Conservation (phyloP, 208 protist species). For the Trypanosoma conorhini region DNA sequence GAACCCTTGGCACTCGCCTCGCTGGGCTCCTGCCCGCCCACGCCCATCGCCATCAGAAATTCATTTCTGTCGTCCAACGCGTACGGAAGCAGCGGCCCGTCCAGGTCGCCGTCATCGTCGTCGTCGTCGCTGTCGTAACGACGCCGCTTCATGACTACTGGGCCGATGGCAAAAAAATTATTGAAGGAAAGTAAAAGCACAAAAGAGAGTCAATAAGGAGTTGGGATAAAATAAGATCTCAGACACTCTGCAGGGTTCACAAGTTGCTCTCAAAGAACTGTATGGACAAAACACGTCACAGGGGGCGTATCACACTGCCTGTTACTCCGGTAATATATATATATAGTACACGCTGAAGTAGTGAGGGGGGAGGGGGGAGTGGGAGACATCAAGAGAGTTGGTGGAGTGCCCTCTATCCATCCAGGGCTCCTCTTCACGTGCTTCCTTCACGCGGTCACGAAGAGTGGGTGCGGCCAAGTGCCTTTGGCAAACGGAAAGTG, state of each 20-base stretch:
- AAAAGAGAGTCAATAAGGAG: constrained; percentile 12
- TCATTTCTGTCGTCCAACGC: constrained; percentile 30
- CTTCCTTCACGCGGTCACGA: neutral
- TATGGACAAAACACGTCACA: neutral
- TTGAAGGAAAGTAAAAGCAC: neutral
- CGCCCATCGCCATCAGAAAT: constrained; percentile 35
- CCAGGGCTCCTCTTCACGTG: neutral
- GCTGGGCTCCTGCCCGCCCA: constrained; percentile 23
- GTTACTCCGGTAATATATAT: neutral
- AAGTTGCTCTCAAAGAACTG: neutral
- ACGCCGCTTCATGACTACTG: constrained; percentile 50
- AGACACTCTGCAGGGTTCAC: neutral
- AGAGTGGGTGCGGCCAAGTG: constrained; percentile 5
- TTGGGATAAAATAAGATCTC: neutral
- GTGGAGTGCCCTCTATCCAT: neutral
- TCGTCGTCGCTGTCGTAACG: constrained; percentile 83
- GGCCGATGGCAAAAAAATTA: constrained; percentile 4
- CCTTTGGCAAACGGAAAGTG: constrained; percentile 36
- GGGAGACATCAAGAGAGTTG: neutral
- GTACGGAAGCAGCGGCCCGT: constrained; percentile 38
- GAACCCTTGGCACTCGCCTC: constrained; percentile 5
- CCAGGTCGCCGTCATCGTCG: constrained; percentile 28
- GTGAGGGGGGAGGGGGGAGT: neutral
- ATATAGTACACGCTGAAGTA: neutral
- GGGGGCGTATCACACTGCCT: neutral